Base-by-base conservation (phyloP, 257 asterid genomes). In the Apocynum venetum region DNA sequence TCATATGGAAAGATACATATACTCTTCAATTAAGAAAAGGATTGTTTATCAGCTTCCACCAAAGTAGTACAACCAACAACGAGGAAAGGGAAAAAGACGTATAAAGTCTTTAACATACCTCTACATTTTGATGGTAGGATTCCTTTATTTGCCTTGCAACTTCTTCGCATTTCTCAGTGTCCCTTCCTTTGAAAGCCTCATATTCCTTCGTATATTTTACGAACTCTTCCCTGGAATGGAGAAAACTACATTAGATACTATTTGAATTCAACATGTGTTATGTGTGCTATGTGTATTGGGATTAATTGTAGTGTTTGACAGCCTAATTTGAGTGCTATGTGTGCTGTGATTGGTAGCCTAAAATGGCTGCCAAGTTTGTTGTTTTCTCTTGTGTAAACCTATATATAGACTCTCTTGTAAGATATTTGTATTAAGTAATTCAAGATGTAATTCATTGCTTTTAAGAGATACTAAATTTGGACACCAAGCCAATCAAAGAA, bases 81-180 rank as follows among this genome's bases (percentile, higher is more conserved):
- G 61, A 72, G 9, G 56, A 10, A 31, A 9, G 48, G 14, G 31
- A 44, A 48, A 71, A 77, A 57, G 20, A 66, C 19, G 17, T 17
- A 3, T 51, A 69, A 84, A 80, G 20, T 57, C 48, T 51, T 20
- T 81, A 78, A 46, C 79, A 49, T 89, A 96, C 99, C 90, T 87
- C 91, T 79, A 94, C 96, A 88, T 89, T 88, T 60, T 82, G 94
- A 79, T 84, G 88, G 86, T 86, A 96, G 46, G 98, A 91, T 75
- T 92, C 87, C 64, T 80, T 82, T 73, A 96, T 78, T 86, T 88
- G 91, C 82, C 79, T 94, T 87, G 82, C 75, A 79, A 86, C 82
- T 79, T 85, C 93, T 63, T 82, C 74, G 69, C 79, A 92, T 85
- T 86, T 87, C 87, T 89, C 85, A 77, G 67, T 71, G 82, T 93